Evolutionary conservation across 2,329 filamentous ascomycete genomes (phyloP), one percentile per base, ranked within the genome.

Genomic region (Pestalotiopsis sp.): DNA sequence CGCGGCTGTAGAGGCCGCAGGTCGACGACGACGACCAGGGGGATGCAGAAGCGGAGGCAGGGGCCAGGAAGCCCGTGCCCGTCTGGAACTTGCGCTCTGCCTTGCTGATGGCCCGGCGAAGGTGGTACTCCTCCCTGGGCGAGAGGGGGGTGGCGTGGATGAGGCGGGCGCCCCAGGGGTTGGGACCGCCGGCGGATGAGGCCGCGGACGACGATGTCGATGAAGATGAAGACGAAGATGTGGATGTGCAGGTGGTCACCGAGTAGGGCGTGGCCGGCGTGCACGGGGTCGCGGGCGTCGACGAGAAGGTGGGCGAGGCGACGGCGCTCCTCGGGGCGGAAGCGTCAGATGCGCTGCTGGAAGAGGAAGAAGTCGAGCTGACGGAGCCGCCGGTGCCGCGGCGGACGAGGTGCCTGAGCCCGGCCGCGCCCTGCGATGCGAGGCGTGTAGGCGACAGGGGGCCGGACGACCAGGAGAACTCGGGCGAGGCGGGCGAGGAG

Each of bases 21-120:
- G 80, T 75, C 2, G 82, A 76, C 2, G 85, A 80, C 3, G 80
- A 80, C 13, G 31, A 36, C 31, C 31, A 36, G 31, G 31, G 31
- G 31, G 31, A 36, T 7, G 31, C 9, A 2, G 31, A 7, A 36
- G 82, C 80, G 13, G 82, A 78, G 13, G 85, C 79, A 0, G 83
- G 78, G 0, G 83, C 80, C 7, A 88, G 61, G 71, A 72, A 72
- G 17, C 72, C 71, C 11, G 72, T 72, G 13, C 71, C 73, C 45
- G 69, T 78, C 49, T 76, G 77, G 75, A 83, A 85, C 71, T 84
- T 88, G 67, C 80, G 83, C 70, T 84, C 84, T 4, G 88, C 86
- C 73, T 86, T 89, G 45, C 81, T 78, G 25, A 91, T 80, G 1
- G 84, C 82, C 12, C 81, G 77, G 17, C 80, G 82, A 45, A 90